Percentiles rank a stretch among this genome's conserved stretches.
Evolutionary conservation across 768 basidiomycete genomes (phyloP).

Genomic region (Mycena filopes): DNA sequence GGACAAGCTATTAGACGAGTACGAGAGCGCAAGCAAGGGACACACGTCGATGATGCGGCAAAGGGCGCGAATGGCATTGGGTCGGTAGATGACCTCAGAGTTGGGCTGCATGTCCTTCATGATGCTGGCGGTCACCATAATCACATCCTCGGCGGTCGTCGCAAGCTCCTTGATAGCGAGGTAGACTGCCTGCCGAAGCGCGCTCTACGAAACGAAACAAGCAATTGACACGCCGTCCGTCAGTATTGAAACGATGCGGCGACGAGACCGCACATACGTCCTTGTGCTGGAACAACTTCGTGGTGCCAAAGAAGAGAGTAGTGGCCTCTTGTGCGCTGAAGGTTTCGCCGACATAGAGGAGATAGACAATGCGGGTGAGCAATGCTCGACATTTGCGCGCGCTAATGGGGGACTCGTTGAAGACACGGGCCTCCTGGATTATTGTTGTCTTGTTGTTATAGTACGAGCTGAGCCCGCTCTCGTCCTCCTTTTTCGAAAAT

Average conservation of each 20-base stretch:
- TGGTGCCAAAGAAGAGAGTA: conserved; percentile 97
- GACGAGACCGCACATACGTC: conserved; percentile 73
- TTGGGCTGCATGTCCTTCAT: conserved; percentile 99
- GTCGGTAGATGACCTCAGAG: conserved; percentile 97
- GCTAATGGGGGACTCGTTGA: conserved; percentile 99
- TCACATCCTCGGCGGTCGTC: conserved; percentile 96
- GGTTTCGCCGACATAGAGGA: conserved; percentile 95
- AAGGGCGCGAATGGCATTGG: conserved; percentile 96
- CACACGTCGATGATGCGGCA: conserved; percentile 97
- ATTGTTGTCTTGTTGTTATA: conserved; percentile 98
- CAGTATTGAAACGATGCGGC: conserved; percentile 6
- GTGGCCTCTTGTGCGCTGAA: conserved; percentile 97
- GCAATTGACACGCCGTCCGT: too few species aligned
- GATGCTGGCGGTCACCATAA: conserved; percentile 99
- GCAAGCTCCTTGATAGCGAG: conserved; percentile 98
- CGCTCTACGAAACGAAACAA: conserved; percentile 64
- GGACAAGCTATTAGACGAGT: conserved; percentile 2
- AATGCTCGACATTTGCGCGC: conserved; percentile 97
- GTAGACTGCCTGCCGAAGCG: conserved; percentile 97
- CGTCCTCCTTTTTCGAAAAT: conserved; percentile 97
- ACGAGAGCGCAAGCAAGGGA: conserved; percentile 34
- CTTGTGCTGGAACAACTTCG: conserved; percentile 99
- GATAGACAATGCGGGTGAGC: conserved; percentile 95
- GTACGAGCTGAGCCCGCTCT: conserved; percentile 90
- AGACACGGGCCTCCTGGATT: conserved; percentile 97